These are phyloP conservation scores for Penicillium sp. DNA, from an alignment of 2,329 filamentous ascomycete genomes.

Conservation along the genomic window DNA sequence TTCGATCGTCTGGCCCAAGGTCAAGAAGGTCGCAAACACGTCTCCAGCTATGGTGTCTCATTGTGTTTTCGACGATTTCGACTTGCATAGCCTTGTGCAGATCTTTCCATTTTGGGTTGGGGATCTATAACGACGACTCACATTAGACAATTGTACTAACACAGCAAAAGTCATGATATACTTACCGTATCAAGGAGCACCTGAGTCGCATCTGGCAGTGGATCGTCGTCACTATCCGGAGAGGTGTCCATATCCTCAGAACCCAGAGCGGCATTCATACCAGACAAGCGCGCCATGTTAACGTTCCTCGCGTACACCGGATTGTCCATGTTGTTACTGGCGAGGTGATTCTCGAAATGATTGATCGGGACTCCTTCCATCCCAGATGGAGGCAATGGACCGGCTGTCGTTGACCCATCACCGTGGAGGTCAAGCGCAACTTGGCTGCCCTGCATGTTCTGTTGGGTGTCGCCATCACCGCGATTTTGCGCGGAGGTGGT, in stretches of 20 bases:
- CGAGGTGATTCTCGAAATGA: slow-evolving; percentile 20
- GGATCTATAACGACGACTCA: not conserved
- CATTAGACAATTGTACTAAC: not conserved
- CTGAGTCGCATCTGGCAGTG: slow-evolving; percentile 5
- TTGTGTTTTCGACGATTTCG: slow-evolving; percentile 37
- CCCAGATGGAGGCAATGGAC: not conserved
- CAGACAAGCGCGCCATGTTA: slow-evolving; percentile 15
- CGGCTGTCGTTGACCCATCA: not conserved
- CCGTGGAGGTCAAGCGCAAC: not conserved
- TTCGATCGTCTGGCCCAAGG: slow-evolving; percentile 23
- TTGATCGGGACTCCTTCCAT: not conserved
- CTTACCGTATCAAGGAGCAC: slow-evolving; percentile 10
- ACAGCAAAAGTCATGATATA: not conserved
- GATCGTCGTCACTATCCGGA: slow-evolving; percentile 23
- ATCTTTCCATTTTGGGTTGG: slow-evolving; percentile 32
- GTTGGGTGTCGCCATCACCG: not conserved
- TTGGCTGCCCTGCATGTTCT: not conserved
- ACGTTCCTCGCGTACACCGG: slow-evolving; percentile 30
- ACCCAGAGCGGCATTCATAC: no score
- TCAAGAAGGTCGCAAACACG: slow-evolving; percentile 24
- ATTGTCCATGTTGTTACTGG: slow-evolving; percentile 31
- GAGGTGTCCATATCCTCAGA: slow-evolving; percentile 6
- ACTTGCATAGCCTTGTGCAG: slow-evolving; percentile 31
- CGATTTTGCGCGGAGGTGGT: not conserved
- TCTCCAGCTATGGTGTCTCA: slow-evolving; percentile 20